Conservation (phyloP, 441 rosid genomes). For the Aquilaria agallochum region DNA sequence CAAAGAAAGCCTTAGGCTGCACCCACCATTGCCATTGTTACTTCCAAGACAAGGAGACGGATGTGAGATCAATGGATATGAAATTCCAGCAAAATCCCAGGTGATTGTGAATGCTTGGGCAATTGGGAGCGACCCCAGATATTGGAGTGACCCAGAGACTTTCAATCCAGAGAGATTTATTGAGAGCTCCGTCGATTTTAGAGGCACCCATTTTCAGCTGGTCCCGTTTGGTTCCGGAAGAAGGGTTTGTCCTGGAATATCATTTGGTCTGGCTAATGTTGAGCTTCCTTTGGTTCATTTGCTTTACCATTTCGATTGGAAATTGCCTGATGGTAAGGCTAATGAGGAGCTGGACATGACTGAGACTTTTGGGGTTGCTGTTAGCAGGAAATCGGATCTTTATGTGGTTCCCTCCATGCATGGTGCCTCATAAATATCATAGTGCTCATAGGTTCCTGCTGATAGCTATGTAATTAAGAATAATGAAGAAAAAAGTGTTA, state of each 20-base stretch:
- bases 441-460: too few species aligned
- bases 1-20: conserved; percentile 13
- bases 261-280: conserved; percentile 8
- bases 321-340: conserved; percentile 1
- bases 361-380: conserved; percentile 1
- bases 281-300: conserved; percentile 6
- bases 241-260: conserved; percentile 14
- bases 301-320: conserved; percentile 13
- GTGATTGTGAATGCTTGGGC: conserved; percentile 9
- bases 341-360: conserved; percentile 14
- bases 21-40: conserved; percentile 9
- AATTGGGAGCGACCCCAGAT: conserved; percentile 6
- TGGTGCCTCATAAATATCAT: too few species aligned
- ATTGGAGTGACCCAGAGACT: conserved; percentile 8
- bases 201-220: conserved; percentile 9
- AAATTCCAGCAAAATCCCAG: conserved; percentile 7
- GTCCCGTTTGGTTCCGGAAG: conserved; percentile 12
- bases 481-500: too few species aligned
- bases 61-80: conserved; percentile 2
- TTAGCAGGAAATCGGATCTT: conserved; percentile 1
- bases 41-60: conserved; percentile 2
- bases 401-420: not conserved
- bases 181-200: conserved; percentile 6
- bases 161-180: conserved; percentile 13
- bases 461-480: too few species aligned